These are phyloP conservation scores for Nothophaeocryptopus gaeumannii DNA, from an alignment of 2,329 filamentous ascomycete genomes.

Conservation along the genomic window DNA sequence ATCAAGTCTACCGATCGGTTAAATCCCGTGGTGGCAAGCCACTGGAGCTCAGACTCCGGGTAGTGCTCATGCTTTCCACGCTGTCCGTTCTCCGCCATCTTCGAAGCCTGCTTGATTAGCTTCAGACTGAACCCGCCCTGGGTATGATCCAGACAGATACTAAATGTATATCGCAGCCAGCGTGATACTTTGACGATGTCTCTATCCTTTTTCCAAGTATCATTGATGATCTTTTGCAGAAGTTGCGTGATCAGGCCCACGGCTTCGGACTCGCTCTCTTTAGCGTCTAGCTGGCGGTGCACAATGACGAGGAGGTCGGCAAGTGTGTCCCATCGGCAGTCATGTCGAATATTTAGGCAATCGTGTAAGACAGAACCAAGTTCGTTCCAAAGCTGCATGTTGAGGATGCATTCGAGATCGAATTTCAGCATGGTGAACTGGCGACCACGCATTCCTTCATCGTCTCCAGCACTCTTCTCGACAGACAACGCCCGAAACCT, in stretches of 20 bases:
- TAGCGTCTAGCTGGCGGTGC: conserved; percentile 33
- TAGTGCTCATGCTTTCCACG: conserved; percentile 44
- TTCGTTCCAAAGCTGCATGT: conserved; percentile 65
- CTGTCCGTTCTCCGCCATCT: conserved; percentile 45
- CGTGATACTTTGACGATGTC: conserved; percentile 63
- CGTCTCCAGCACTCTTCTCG: conserved; percentile 37
- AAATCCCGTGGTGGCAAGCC: conserved; percentile 67
- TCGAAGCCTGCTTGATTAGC: conserved; percentile 62
- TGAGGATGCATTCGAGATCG: conserved; percentile 73
- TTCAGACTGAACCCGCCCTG: conserved; percentile 24
- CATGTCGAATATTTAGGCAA: conserved; percentile 27
- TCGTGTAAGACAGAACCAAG: conserved; percentile 59
- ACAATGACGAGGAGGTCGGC: conserved; percentile 48
- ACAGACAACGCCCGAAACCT: conserved; percentile 45
- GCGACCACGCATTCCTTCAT: conserved; percentile 39
- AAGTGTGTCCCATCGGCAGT: conserved; percentile 45
- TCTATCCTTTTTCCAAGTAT: conserved; percentile 55
- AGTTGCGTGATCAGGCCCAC: conserved; percentile 26
- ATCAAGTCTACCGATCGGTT: conserved; percentile 70
- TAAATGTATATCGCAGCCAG: conserved; percentile 76
- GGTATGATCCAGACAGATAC: conserved; percentile 59
- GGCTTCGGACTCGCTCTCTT: background rate
- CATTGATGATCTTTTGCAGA: conserved; percentile 67
- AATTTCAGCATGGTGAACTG: conserved; percentile 65
- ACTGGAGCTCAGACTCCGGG: conserved; percentile 68